Conservation (phyloP, 106 monocot species). For the Acanthochlamys bracteata region DNA sequence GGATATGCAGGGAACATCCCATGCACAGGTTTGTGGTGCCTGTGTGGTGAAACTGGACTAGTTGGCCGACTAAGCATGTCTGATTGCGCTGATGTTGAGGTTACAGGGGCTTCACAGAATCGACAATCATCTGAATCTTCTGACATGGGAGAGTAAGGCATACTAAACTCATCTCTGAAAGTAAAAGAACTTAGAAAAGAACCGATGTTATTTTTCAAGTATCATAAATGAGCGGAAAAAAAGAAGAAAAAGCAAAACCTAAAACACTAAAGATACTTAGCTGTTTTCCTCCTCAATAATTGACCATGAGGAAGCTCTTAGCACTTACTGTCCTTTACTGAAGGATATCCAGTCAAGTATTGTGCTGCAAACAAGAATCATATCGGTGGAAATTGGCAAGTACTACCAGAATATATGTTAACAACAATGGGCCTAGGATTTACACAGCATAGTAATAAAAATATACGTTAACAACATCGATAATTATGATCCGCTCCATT, state of each 20-base stretch:
- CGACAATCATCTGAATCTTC: conserved; percentile 86
- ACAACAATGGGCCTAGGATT: no score
- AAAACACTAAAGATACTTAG: not conserved
- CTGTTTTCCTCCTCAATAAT: no score
- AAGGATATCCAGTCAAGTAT: no score
- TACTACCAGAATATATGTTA: no score
- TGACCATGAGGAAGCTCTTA: no score
- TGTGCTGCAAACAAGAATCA: no score
- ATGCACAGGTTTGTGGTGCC: conserved; percentile 25
- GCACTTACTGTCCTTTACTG: no score
- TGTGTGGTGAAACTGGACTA: conserved; percentile 66
- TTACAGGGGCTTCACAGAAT: conserved; percentile 30
- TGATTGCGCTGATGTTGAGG: conserved; percentile 16
- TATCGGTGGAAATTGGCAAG: no score
- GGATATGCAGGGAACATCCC: conserved; percentile 7
- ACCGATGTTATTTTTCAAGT: not conserved
- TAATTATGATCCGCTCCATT: no score
- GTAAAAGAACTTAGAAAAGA: not conserved
- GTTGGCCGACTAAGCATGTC: conserved; percentile 29
- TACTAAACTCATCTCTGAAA: conserved; percentile 66
- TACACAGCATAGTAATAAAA: no score
- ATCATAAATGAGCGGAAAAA: not conserved
- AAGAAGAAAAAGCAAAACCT: not conserved
- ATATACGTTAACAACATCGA: no score
- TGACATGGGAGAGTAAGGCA: conserved; percentile 83